Percentiles rank a stretch among this genome's conserved stretches.
phyloP scores from a whole-genome alignment of 78 protist genomes.

The Dictyostelium discoideum region dicty_2.7 NC_007090.3:3570001-3570500 shows the following conservation, averaged over 20 bases:
- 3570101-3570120: neutral
- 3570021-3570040: neutral
- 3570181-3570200: neutral
- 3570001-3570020: neutral
- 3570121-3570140: neutral
- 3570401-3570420: neutral
- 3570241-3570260: neutral
- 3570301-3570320: neutral
- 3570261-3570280: constrained; percentile 4
- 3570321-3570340: neutral
- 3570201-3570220: neutral
- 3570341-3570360: neutral
- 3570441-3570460: neutral
- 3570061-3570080: neutral
- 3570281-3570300: neutral
- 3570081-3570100: neutral
- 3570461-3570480: neutral
- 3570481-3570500: neutral
- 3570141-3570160: neutral
- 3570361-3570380: neutral
- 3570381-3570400: neutral
- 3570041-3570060: neutral
- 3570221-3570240: neutral
- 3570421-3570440: neutral
- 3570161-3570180: neutral